Conservation (phyloP, 2,329 filamentous ascomycete genomes). For the Epicoccum nigrum region DNA sequence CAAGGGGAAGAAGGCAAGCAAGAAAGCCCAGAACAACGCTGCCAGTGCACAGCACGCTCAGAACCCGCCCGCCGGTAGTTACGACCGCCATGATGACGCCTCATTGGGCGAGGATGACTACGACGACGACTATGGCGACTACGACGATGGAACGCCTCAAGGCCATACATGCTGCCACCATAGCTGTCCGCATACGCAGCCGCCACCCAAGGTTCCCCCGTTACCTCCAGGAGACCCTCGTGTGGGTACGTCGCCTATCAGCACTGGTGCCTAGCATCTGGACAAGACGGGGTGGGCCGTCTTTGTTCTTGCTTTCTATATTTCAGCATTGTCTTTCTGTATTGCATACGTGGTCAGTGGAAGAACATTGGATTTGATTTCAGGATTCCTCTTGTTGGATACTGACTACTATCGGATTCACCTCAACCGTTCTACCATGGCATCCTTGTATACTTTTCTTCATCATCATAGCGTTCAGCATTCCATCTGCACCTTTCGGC, state of each 20-base stretch:
- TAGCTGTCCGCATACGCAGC: constrained; percentile 40
- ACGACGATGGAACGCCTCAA: constrained; percentile 31
- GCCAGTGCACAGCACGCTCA: constrained; percentile 41
- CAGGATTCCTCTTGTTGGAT: constrained; percentile 1
- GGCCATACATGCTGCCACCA: constrained; percentile 38
- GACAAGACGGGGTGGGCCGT: constrained; percentile 50
- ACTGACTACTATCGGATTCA: neutral
- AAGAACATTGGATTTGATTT: constrained; percentile 2
- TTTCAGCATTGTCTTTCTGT: constrained; percentile 36
- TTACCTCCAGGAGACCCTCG: constrained; percentile 36
- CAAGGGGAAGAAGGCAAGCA: constrained; percentile 83
- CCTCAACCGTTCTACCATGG: neutral
- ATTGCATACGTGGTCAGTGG: constrained; percentile 33
- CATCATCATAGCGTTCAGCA: constrained; percentile 16
- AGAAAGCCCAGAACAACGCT: constrained; percentile 56
- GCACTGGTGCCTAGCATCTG: constrained; percentile 42
- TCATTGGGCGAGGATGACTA: constrained; percentile 44
- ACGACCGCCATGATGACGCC: constrained; percentile 43
- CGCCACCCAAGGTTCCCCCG: constrained; percentile 33
- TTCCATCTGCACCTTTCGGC: constrained; percentile 9
- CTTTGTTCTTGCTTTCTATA: constrained; percentile 45
- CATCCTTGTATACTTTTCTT: neutral
- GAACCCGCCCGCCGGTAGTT: constrained; percentile 37
- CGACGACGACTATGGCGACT: constrained; percentile 45
- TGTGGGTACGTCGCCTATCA: constrained; percentile 25